Percentiles rank a stretch among this genome's conserved stretches.
Evolutionary conservation across 805 yeast species (phyloP).

Genomic region (Starmerella vaccinii): DNA sequence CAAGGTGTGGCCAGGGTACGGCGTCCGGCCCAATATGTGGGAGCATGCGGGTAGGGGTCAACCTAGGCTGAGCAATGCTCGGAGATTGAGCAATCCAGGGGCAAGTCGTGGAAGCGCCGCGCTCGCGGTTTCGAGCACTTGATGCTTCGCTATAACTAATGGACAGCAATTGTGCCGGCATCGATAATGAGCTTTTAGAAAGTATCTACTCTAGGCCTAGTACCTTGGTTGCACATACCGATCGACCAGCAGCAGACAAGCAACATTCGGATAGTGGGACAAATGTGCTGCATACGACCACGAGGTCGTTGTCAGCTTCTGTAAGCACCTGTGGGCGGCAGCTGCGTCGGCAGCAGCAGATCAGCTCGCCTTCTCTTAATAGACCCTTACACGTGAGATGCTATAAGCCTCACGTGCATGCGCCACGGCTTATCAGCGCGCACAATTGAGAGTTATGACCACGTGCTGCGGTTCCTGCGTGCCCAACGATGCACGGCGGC

Average conservation of each 20-base stretch:
- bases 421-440: conserved; percentile 7
- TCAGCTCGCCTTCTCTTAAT: not conserved
- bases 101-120: no score
- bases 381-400: not conserved
- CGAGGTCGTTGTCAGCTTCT: not conserved
- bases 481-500: not conserved
- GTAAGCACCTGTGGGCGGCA: not conserved
- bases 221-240: no score
- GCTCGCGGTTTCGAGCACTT: not conserved
- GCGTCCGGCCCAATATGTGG: not conserved
- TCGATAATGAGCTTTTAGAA: no score
- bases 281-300: not conserved
- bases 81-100: not conserved
- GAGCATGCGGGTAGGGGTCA: not conserved
- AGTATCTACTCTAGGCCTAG: no score
- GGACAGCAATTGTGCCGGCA: no score
- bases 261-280: no score
- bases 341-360: not conserved
- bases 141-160: no score
- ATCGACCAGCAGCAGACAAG: no score
- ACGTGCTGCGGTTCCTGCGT: conserved; percentile 5
- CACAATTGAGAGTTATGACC: not conserved
- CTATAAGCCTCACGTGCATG: not conserved
- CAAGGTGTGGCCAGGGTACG: not conserved
- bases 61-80: conserved; percentile 5